Evolutionary conservation across 1,284 basidiomycete genomes (phyloP).

Genomic region (Pseudozyma flocculosa): DNA sequence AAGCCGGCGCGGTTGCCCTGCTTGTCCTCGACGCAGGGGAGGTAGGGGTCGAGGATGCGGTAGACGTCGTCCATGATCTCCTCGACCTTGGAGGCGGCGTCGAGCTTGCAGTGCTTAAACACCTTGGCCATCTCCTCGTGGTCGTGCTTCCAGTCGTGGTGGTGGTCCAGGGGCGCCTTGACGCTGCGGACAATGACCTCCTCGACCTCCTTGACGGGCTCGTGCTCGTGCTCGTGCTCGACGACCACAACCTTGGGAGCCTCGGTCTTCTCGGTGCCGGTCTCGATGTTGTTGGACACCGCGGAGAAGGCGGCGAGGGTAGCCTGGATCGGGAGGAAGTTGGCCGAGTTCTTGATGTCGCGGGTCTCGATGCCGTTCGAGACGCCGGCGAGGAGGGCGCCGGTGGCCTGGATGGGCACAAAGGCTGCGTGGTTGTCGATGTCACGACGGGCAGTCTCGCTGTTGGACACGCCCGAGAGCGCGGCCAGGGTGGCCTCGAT

Average conservation of each 20-base stretch:
- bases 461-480: slow-evolving; percentile 25
- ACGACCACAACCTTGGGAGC: no score
- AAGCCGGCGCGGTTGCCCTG: no score
- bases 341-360: slow-evolving; percentile 25
- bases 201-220: slow-evolving; percentile 20
- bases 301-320: slow-evolving; percentile 21
- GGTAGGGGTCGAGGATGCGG: no score
- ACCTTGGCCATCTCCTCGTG: no score
- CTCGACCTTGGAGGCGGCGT: no score
- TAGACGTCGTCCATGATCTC: no score
- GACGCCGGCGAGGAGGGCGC: slow-evolving; percentile 4
- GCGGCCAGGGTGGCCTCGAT: slow-evolving; percentile 25
- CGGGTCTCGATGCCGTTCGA: not conserved
- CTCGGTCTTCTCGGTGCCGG: slow-evolving; percentile 12
- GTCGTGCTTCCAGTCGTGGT: no score
- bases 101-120: no score
- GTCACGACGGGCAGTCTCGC: slow-evolving; percentile 4
- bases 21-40: no score
- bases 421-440: slow-evolving; percentile 8
- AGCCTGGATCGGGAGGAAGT: slow-evolving; percentile 30
- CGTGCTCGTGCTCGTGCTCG: slow-evolving; percentile 8
- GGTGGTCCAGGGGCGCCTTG: no score
- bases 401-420: slow-evolving; percentile 14
- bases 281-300: not conserved
- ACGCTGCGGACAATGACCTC: slow-evolving; percentile 13